A percentile compares a stretch with the other conserved stretches of the same genome.
These are phyloP conservation scores for Eremomyces bilateralis DNA, from an alignment of 495 filamentous ascomycete species.

Conservation along the genomic window DNA sequence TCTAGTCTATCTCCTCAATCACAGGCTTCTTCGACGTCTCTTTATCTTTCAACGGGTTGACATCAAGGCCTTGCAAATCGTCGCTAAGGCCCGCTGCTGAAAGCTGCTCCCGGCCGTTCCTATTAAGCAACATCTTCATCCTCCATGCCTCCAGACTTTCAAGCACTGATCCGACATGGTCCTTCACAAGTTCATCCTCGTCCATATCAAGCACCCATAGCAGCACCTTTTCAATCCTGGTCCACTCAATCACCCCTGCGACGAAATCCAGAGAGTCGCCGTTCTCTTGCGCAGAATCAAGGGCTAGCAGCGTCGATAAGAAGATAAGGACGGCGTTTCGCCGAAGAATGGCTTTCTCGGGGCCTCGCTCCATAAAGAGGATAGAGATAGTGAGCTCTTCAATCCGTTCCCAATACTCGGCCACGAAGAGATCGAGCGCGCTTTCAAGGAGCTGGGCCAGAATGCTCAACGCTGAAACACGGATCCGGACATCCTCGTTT, in stretches of 20 bases:
- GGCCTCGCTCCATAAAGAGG: constrained; percentile 37
- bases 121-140: constrained; percentile 26
- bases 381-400: constrained; percentile 46
- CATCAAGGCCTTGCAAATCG: constrained; percentile 16
- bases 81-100: constrained; percentile 11
- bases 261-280: too few relatives aligned
- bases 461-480: constrained; percentile 58
- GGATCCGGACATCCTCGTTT: constrained; percentile 54
- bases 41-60: constrained; percentile 6
- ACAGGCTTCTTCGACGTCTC: constrained; percentile 10
- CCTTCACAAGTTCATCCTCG: constrained; percentile 47
- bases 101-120: constrained; percentile 17
- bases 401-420: too few relatives aligned
- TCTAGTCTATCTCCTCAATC: constrained; percentile 34
- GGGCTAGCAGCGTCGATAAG: constrained; percentile 39
- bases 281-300: constrained; percentile 34
- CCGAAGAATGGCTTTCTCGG: constrained; percentile 48
- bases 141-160: constrained; percentile 55
- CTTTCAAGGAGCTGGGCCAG: constrained; percentile 33
- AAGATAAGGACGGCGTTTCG: constrained; percentile 51
- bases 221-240: constrained; percentile 39
- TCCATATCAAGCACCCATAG: constrained; percentile 45
- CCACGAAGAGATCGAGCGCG: constrained; percentile 24
- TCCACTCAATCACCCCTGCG: constrained; percentile 36
- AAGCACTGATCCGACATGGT: constrained; percentile 45